Percentiles rank a stretch among this genome's conserved stretches.
Conservation (phyloP, 1,284 basidiomycete genomes). For the Pterula multifida region DNA sequence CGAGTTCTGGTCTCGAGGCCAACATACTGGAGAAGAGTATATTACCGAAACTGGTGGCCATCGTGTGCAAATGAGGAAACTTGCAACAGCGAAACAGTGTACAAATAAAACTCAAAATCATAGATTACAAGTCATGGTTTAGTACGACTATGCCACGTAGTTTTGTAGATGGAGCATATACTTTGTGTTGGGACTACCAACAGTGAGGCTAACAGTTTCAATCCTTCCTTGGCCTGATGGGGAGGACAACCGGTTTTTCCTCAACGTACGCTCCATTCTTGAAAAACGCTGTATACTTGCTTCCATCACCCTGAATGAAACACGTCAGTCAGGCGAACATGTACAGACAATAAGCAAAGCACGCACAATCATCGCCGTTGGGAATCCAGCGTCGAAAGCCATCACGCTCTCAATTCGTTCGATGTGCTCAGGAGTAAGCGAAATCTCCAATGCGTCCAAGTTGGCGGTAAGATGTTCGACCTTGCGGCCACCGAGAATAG, state of each 20-base stretch:
- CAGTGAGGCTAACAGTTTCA: neutral
- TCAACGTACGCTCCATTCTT: neutral
- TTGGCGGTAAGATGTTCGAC: constrained; percentile 20
- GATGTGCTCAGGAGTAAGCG: constrained; percentile 18
- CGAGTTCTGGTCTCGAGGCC: no score
- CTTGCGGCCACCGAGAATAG: constrained; percentile 22
- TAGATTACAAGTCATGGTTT: no score
- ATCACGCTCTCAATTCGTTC: constrained; percentile 9
- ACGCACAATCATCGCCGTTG: constrained; percentile 10
- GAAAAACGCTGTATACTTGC: neutral
- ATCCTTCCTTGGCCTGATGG: neutral
- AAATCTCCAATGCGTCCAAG: constrained; percentile 19
- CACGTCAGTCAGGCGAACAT: neutral
- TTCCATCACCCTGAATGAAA: neutral
- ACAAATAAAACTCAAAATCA: neutral
- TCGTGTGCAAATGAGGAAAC: no score
- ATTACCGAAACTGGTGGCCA: no score
- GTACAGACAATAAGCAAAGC: neutral
- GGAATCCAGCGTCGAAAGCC: constrained; percentile 13
- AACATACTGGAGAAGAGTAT: no score
- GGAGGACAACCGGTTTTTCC: neutral
- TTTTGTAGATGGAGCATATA: no score
- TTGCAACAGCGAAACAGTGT: neutral
- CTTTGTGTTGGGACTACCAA: neutral
- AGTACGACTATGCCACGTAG: no score